A percentile compares a stretch with the other conserved stretches of the same genome.
phyloP scores from a whole-genome alignment of 768 basidiomycete species.

The Lactifluus pinguis region DNA sequence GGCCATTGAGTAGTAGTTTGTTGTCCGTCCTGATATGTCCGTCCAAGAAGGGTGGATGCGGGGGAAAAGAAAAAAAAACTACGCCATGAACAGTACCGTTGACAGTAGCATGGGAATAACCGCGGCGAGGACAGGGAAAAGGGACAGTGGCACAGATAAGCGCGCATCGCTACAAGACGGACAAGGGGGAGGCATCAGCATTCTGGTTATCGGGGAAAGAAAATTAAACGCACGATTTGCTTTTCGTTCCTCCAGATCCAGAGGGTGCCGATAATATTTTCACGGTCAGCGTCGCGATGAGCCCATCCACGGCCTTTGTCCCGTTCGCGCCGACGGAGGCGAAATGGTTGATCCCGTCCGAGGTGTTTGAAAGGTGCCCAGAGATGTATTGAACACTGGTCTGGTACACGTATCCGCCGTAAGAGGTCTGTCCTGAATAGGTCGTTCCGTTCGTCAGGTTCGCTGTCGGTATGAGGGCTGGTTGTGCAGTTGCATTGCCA shows the following conservation, averaged over 20 bases:
- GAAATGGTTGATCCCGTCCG: constrained; percentile 61
- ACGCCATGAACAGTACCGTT: neutral
- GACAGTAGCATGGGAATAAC: neutral
- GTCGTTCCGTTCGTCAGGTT: constrained; percentile 49
- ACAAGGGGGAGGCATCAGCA: neutral
- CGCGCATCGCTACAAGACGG: neutral
- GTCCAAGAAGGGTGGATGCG: neutral
- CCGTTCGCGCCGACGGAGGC: constrained; percentile 40
- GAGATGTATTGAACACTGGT: constrained; percentile 60
- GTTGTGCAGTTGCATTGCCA: constrained; percentile 62
- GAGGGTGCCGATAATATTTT: constrained; percentile 41
- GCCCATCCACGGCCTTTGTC: constrained; percentile 68
- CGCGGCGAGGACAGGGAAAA: neutral
- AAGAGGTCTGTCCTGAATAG: constrained; percentile 55
- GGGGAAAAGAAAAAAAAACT: neutral
- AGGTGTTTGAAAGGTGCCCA: constrained; percentile 63
- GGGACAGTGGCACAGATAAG: neutral
- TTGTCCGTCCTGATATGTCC: constrained; percentile 9
- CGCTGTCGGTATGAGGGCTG: constrained; percentile 34
- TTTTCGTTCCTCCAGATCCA: neutral
- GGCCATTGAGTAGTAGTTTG: neutral
- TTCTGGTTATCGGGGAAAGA: neutral
- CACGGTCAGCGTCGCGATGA: constrained; percentile 72
- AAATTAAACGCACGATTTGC: constrained; percentile 18
- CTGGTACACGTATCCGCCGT: constrained; percentile 61